Conservation (phyloP, 2,329 filamentous ascomycete genomes). For the Chaetomium globosum region DNA sequence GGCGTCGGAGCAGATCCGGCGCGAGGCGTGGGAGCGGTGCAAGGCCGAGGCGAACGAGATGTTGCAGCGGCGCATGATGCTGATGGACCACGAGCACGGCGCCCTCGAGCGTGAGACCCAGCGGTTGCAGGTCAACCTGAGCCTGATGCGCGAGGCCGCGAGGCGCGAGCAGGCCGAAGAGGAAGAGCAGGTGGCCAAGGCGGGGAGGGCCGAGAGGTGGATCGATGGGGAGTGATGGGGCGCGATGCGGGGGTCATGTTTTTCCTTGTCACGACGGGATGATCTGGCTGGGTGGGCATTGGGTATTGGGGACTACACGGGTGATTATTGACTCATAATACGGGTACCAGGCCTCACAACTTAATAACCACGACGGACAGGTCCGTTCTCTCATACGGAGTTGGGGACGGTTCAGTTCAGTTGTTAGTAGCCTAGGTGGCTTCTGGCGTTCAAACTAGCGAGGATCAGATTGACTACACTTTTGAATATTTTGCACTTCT, state of each 20-base stretch:
- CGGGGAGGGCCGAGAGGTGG: background rate
- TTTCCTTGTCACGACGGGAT: background rate
- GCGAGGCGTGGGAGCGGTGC: conserved; percentile 34
- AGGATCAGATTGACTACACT: background rate
- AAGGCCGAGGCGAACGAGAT: conserved; percentile 31
- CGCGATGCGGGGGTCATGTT: background rate
- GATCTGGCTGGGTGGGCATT: background rate
- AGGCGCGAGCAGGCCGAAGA: background rate
- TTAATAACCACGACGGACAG: background rate
- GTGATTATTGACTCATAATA: background rate
- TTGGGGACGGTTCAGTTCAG: background rate
- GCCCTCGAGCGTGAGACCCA: conserved; percentile 33
- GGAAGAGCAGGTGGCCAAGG: background rate
- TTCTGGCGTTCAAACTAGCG: background rate
- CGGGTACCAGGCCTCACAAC: background rate
- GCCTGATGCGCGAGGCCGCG: conserved; percentile 28
- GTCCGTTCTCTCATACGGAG: background rate
- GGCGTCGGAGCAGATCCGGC: conserved; percentile 32
- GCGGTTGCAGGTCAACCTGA: conserved; percentile 32
- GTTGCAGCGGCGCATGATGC: conserved; percentile 32
- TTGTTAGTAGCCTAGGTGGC: background rate
- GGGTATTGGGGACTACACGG: no score
- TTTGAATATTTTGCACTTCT: background rate
- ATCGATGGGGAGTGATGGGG: background rate
- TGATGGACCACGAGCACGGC: conserved; percentile 33